Conservation (phyloP, 2,329 filamentous ascomycete species). For the Exophiala oligosperma region DNA sequence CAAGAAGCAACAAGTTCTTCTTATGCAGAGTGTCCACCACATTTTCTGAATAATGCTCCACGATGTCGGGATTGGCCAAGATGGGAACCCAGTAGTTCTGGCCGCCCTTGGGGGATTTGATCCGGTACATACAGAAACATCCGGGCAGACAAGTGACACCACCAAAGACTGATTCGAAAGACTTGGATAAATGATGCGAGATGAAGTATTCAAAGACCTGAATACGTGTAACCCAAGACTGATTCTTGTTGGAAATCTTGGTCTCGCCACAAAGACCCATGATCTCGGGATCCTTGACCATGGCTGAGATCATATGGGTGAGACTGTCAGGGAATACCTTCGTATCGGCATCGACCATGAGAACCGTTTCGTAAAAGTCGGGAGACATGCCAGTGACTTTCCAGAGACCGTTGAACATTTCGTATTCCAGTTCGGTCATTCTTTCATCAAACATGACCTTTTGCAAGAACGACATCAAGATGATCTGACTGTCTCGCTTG, state of each 20-base stretch:
- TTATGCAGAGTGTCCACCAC: conserved; percentile 97
- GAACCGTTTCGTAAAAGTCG: conserved; percentile 95
- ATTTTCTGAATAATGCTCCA: conserved; percentile 99
- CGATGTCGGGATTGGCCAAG: conserved; percentile 94
- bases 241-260: conserved; percentile 97
- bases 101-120: conserved; percentile 96
- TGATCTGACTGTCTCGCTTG: conserved; percentile 98
- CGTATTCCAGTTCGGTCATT: conserved; percentile 98
- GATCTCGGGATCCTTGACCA: conserved; percentile 98
- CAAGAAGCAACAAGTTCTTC: conserved; percentile 89
- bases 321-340: conserved; percentile 98
- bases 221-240: conserved; percentile 94
- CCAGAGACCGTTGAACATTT: conserved; percentile 99
- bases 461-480: conserved; percentile 98
- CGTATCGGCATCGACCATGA: conserved; percentile 99
- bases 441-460: conserved; percentile 99
- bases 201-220: conserved; percentile 98
- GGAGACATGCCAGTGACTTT: conserved; percentile 97
- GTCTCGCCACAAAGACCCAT: conserved; percentile 99
- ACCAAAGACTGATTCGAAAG: conserved; percentile 97
- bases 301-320: conserved; percentile 98
- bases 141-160: conserved; percentile 98
- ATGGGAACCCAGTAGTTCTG: conserved; percentile 99
- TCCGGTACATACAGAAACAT: conserved; percentile 99
- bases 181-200: conserved; percentile 94